Percentiles rank a stretch among this genome's conserved stretches.
Conservation (phyloP, 176 grass and related monocot species). For the Carex myosuroides region DNA sequence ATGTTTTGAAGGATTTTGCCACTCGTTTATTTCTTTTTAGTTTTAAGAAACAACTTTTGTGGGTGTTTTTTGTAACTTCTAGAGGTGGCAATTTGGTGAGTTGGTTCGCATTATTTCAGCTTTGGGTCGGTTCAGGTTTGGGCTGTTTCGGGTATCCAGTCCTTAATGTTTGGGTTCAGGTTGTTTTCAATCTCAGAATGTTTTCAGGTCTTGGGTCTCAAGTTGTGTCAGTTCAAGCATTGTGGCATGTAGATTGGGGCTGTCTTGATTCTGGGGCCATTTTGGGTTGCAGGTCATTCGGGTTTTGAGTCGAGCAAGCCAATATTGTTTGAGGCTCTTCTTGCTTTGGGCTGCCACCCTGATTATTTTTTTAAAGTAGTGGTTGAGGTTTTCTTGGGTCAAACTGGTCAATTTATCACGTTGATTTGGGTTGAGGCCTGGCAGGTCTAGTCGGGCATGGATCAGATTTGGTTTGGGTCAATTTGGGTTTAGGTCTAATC, state of each 20-base stretch:
- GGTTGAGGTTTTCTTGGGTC: neutral
- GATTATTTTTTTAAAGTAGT: neutral
- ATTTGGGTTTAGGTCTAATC: neutral
- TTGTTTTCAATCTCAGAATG: neutral
- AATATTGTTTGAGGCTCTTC: neutral
- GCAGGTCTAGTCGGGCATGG: too few species aligned
- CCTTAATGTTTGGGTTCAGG: neutral
- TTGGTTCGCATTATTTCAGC: neutral
- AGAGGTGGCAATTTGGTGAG: neutral
- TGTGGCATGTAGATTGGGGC: neutral
- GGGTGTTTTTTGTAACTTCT: neutral
- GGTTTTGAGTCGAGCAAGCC: neutral
- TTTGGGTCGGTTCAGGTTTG: neutral
- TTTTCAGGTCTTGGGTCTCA: neutral
- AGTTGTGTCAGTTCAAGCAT: neutral
- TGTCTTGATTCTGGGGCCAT: neutral
- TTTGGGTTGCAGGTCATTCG: neutral
- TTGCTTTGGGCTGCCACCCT: neutral
- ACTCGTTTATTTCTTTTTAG: neutral
- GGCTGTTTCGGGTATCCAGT: neutral
- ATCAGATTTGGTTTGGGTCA: neutral
- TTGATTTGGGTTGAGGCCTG: neutral
- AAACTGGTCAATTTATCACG: neutral
- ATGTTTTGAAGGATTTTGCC: neutral
- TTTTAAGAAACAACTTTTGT: neutral